These are phyloP conservation scores for Hypoxylon sp. DNA, from an alignment of 2,329 filamentous ascomycete species.

Conservation along the genomic window DNA sequence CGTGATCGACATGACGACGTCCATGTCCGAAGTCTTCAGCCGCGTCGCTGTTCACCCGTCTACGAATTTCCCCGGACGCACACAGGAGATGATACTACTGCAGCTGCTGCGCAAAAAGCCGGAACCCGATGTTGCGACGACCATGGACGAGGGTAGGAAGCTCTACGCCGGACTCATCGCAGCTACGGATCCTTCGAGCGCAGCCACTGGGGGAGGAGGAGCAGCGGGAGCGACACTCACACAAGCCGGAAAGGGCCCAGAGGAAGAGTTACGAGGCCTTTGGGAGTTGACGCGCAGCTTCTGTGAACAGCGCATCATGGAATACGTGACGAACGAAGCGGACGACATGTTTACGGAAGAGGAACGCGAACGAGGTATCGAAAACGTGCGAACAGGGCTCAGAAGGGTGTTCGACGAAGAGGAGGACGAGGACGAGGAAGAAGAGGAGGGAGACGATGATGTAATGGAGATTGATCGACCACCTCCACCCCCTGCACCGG, in stretches of 20 bases:
- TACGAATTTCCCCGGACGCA: constrained; percentile 78
- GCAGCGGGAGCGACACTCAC: constrained; percentile 16
- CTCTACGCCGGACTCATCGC: constrained; percentile 46
- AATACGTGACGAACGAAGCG: constrained; percentile 61
- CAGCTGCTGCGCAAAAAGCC: constrained; percentile 85
- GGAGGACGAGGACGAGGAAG: constrained; percentile 65
- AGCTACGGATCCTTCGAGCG: not conserved
- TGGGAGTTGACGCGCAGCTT: constrained; percentile 55
- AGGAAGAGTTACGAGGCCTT: constrained; percentile 54
- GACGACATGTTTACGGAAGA: constrained; percentile 78
- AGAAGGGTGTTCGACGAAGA: constrained; percentile 67
- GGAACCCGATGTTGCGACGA: constrained; percentile 80
- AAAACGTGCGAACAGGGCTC: constrained; percentile 80
- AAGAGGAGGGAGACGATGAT: constrained; percentile 58
- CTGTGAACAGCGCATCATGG: constrained; percentile 50
- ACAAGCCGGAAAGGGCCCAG: constrained; percentile 50
- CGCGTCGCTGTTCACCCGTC: constrained; percentile 80
- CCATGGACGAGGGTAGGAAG: constrained; percentile 73
- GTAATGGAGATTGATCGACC: constrained; percentile 50
- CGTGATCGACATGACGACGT: constrained; percentile 73
- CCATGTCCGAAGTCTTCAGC: constrained; percentile 75
- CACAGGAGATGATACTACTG: constrained; percentile 73
- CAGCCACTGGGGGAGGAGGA: constrained; percentile 48
- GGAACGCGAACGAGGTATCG: constrained; percentile 74
- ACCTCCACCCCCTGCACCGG: constrained; percentile 48